phyloP scores from a whole-genome alignment of 441 rosid genomes.

The Corymbia citriodora region DNA sequence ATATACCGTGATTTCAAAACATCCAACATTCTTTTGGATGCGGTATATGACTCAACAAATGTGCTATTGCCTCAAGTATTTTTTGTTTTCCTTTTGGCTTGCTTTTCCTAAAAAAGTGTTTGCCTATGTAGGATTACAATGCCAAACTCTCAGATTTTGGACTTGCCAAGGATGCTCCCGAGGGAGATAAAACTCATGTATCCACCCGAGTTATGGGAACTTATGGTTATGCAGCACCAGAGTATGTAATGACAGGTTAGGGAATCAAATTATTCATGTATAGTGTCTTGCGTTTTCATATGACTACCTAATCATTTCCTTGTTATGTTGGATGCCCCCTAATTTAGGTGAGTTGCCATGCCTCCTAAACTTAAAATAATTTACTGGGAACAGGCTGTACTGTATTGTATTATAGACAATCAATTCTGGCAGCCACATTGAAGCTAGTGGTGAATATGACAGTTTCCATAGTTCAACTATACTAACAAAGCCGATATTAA shows the following conservation, averaged over 20 bases:
- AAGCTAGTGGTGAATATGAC: neutral
- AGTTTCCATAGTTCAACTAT: neutral
- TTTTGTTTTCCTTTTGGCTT: neutral
- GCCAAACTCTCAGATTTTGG: constrained; percentile 74
- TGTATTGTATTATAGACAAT: neutral
- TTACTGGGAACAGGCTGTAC: neutral
- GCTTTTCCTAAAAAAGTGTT: neutral
- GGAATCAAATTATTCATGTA: neutral
- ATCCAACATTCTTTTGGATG: constrained; percentile 60
- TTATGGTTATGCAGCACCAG: constrained; percentile 73
- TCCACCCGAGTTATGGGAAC: constrained; percentile 80
- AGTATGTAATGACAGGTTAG: constrained; percentile 75
- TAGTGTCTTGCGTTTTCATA: neutral
- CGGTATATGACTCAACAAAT: constrained; percentile 30
- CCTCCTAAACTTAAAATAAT: neutral
- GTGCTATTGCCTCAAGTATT: neutral
- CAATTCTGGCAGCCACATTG: neutral
- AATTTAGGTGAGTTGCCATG: neutral
- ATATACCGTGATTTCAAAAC: constrained; percentile 74
- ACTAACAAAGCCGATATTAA: neutral
- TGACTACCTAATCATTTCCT: neutral
- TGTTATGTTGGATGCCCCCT: neutral
- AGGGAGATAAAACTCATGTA: constrained; percentile 66
- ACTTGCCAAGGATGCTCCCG: constrained; percentile 72
- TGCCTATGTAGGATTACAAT: constrained; percentile 48